phyloP scores from a whole-genome alignment of 164 flowering plant species.

The Macadamia integrifolia region DNA sequence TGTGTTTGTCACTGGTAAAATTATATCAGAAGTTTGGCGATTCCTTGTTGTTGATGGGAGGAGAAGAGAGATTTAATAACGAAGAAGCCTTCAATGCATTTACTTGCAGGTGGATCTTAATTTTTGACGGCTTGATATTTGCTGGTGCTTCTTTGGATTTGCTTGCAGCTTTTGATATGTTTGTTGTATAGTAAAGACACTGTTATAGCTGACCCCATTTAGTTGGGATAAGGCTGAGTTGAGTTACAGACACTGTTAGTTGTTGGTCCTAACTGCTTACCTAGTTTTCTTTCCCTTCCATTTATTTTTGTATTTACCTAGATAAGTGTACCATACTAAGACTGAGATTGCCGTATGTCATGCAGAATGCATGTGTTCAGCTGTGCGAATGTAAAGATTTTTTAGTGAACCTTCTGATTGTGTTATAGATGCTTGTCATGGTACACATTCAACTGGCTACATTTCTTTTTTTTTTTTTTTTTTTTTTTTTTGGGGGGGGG shows the following conservation, averaged over 20 bases:
- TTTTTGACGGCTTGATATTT: conserved; percentile 5
- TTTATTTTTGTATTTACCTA: neutral
- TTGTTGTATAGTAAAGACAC: conserved; percentile 14
- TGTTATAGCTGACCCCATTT: neutral
- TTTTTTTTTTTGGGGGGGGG: too few relatives aligned
- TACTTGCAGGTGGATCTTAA: conserved; percentile 5
- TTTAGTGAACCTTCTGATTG: too few relatives aligned
- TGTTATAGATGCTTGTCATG: too few relatives aligned
- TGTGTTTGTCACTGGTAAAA: conserved; percentile 19
- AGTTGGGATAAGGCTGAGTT: too few relatives aligned
- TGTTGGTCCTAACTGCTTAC: neutral
- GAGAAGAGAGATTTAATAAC: conserved; percentile 4
- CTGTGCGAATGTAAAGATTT: too few relatives aligned
- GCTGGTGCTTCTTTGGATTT: conserved; percentile 1
- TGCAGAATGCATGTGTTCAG: too few relatives aligned
- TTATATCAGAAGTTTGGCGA: conserved; percentile 15
- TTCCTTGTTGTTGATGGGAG: conserved; percentile 4
- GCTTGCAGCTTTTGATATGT: conserved; percentile 5
- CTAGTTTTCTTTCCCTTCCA: neutral
- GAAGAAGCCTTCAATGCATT: conserved; percentile 8
- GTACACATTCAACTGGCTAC: too few relatives aligned
- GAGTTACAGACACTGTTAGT: neutral
- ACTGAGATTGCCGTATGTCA: too few relatives aligned
- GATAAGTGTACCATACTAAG: too few relatives aligned
- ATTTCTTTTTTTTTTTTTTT: too few relatives aligned